Evolutionary conservation across 2,329 filamentous ascomycete genomes (phyloP), one percentile per base, ranked within the genome.

Genomic region (Plectosphaerella cucumerina): DNA sequence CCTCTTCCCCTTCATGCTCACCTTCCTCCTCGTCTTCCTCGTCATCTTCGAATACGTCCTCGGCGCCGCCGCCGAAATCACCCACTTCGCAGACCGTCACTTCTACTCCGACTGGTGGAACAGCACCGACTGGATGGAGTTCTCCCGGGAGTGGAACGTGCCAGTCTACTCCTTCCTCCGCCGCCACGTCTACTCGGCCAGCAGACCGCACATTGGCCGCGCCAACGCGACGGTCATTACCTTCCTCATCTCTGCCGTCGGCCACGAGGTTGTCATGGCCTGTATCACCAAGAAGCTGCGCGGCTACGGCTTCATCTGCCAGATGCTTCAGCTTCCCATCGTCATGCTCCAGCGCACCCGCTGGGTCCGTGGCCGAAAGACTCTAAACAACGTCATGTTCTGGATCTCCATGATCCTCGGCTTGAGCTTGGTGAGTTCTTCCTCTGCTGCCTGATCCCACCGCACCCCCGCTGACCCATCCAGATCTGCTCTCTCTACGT

Each of bases 41-140:
- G 91, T 97, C 68, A 97, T 97, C 62, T 99, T 97, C 68, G 94
- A 99, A 69, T 99, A 97, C 69, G 81, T 96, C 11, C 82, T 97
- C 33, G 94, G 93, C 52, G 92, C 92, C 45, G 96, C 95, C 62
- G 94, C 92, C 14, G 94, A 99, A 68, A 89, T 97, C 59, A 96
- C 92, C 17, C 81, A 86, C 60, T 97, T 97, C 67, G 93, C 87
- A 48, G 94, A 97, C 68, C 85, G 93, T 39, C 90, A 94, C 69
- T 97, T 97, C 73, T 99, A 97, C 74, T 77, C 77, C 47, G 84
- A 87, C 72, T 86, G 83, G 82, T 86, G 84, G 84, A 87, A 87
- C 70, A 84, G 80, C 59, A 89, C 86, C 58, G 89, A 93, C 75
- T 94, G 90, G 91, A 87, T 97, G 66, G 92, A 97, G 70, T 99